These are phyloP conservation scores for Plasmodium coatneyi DNA, from an alignment of 169 alveolate genomes.

Conservation along the genomic window DNA sequence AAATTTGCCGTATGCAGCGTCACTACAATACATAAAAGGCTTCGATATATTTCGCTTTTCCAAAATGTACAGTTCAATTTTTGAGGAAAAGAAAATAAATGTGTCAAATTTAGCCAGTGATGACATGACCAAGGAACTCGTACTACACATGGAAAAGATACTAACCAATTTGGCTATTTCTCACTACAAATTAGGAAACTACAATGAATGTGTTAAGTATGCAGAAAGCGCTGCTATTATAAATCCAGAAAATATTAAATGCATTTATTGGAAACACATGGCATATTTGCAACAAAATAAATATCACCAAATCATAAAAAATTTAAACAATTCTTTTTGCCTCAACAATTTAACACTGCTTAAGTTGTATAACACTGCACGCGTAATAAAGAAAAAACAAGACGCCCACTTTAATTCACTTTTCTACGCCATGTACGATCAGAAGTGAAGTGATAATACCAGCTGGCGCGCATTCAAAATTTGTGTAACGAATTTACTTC, in stretches of 20 bases:
- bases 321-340: constrained; percentile 70
- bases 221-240: constrained; percentile 51
- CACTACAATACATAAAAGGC: constrained; percentile 65
- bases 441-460: neutral
- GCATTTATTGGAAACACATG: constrained; percentile 74
- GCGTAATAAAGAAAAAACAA: constrained; percentile 57
- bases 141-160: constrained; percentile 28
- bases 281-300: constrained; percentile 63
- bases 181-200: constrained; percentile 49
- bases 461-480: neutral
- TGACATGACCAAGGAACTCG: neutral
- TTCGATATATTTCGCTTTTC: constrained; percentile 65
- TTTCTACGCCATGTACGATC: constrained; percentile 72
- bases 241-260: constrained; percentile 62
- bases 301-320: constrained; percentile 48
- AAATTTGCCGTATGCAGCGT: constrained; percentile 55
- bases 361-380: constrained; percentile 57
- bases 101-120: neutral
- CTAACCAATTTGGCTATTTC: constrained; percentile 61
- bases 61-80: constrained; percentile 40
- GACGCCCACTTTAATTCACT: constrained; percentile 60
- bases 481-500: neutral
- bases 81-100: constrained; percentile 62
- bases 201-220: constrained; percentile 54
- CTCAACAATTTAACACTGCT: constrained; percentile 32